Percentiles rank a stretch among this genome's conserved stretches.
Conservation (phyloP, 768 basidiomycete species). For the Mycena rosella region DNA sequence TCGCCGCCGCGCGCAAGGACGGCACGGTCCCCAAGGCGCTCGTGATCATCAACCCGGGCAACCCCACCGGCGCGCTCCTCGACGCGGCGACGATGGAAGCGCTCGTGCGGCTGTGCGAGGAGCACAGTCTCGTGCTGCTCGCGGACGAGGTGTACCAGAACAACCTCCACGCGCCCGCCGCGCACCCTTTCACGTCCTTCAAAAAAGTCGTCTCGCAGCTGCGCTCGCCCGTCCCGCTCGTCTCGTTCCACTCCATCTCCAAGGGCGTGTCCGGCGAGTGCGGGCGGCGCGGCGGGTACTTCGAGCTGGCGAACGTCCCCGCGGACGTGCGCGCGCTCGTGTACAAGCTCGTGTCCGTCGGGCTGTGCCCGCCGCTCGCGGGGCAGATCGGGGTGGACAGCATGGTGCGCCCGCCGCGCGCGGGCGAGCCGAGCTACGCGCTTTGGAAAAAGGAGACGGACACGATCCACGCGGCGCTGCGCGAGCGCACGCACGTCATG, state of each 20-base stretch:
- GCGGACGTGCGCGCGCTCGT: constrained; percentile 85
- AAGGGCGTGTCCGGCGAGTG: constrained; percentile 98
- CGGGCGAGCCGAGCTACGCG: constrained; percentile 79
- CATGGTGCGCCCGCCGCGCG: constrained; percentile 90
- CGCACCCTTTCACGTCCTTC: constrained; percentile 91
- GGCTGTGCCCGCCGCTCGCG: constrained; percentile 88
- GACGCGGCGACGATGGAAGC: constrained; percentile 75
- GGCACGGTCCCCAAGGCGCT: constrained; percentile 82
- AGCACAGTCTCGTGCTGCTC: constrained; percentile 87
- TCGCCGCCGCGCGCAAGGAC: constrained; percentile 73
- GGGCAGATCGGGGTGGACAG: constrained; percentile 97
- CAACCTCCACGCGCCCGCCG: constrained; percentile 78
- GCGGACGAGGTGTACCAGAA: constrained; percentile 99
- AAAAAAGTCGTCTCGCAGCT: constrained; percentile 84
- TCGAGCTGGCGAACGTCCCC: constrained; percentile 88
- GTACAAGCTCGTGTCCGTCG: constrained; percentile 96
- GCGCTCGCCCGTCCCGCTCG: constrained; percentile 81
- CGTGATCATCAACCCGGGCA: constrained; percentile 98
- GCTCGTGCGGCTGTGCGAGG: constrained; percentile 88
- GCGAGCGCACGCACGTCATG: constrained; percentile 79
- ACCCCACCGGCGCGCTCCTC: constrained; percentile 93
- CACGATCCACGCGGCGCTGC: constrained; percentile 80
- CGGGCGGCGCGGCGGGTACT: constrained; percentile 97
- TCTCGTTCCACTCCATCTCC: constrained; percentile 98
- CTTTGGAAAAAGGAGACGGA: constrained; percentile 90